phyloP scores from a whole-genome alignment of 805 yeast species.

The Ogataea paraovalis region DNA sequence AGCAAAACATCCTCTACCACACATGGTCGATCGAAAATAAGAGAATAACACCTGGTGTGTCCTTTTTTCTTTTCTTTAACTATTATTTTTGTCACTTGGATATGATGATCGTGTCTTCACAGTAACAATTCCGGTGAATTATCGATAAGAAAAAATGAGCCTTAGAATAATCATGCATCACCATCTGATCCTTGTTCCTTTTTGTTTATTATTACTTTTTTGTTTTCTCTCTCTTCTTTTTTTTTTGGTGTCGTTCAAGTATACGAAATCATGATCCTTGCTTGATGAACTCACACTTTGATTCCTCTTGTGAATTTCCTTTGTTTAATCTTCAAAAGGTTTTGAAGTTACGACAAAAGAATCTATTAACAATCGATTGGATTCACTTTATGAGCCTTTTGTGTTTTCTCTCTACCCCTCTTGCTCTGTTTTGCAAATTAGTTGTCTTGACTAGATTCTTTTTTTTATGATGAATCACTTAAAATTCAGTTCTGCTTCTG shows the following conservation, averaged over 20 bases:
- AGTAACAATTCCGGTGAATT: conserved; percentile 32
- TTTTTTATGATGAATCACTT: conserved; percentile 57
- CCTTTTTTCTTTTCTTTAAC: background rate
- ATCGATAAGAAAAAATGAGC: conserved; percentile 47
- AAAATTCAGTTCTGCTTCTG: conserved; percentile 97
- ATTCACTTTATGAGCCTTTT: too few species aligned
- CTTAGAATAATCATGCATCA: conserved; percentile 91
- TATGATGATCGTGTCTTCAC: conserved; percentile 36
- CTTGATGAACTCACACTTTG: too few species aligned
- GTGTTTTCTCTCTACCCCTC: background rate
- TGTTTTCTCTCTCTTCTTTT: too few species aligned
- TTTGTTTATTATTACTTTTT: background rate
- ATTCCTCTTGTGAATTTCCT: background rate
- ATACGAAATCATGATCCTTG: too few species aligned
- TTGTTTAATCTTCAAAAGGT: background rate
- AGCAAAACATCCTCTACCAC: too few species aligned
- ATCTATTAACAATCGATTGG: too few species aligned
- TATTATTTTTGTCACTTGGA: conserved; percentile 5
- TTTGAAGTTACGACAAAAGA: background rate
- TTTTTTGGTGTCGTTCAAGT: too few species aligned
- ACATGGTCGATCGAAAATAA: too few species aligned
- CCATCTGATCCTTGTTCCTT: conserved; percentile 66
- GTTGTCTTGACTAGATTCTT: background rate
- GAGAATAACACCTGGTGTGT: too few species aligned
- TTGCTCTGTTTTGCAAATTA: background rate